Base-by-base conservation (phyloP, 148 eudicot species). In the Cornus suecica region DNA sequence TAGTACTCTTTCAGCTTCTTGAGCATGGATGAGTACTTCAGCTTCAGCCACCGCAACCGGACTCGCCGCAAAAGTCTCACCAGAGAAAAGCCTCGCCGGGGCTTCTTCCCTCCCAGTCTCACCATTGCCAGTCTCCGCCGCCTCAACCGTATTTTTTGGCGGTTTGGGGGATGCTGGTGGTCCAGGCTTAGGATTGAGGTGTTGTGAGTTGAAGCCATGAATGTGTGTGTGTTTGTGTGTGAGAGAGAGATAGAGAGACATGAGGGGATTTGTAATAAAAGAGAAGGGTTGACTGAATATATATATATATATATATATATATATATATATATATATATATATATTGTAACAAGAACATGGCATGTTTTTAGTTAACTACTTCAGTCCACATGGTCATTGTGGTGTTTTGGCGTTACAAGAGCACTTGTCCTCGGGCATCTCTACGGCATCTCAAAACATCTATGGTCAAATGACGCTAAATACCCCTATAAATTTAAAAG, bases 1-100 rank as follows among this genome's bases (percentile, higher is more conserved):
- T 88, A 88, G 20, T 82, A 83, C 2, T 77, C 25, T 32, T 64
- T 84, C 25, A 88, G 83, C 48, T 81, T 84, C 76, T 81, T 88
- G 41, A 88, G 68, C 74, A 73, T 72, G 58, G 78, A 68, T 48
- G 65, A 63, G 29, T 26, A 24, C 22, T 81, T 79, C 29, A 86
- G 23, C 78, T 75, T 84, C 81, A 77, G 32, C 83, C 85, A 84
- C 64, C 66, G 79, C 5, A 83, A 48, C 16, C 76, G 67, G 2
- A 78, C 74, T 62, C 89, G 80, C 24, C 86, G 77, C n/a, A 79
- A 75, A 30, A 83, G 15, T 15, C 80, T 69, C 18, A 77, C 41
- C 22, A 86, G 67, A 24, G 34, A 78, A 74, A 73, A 72, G 1
- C 85, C 79, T 8, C 79, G 75, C 0, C 81, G 74, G 3, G 72